phyloP scores from a whole-genome alignment of 495 filamentous ascomycete genomes.

The Hypomontagnella monticulosa region DNA sequence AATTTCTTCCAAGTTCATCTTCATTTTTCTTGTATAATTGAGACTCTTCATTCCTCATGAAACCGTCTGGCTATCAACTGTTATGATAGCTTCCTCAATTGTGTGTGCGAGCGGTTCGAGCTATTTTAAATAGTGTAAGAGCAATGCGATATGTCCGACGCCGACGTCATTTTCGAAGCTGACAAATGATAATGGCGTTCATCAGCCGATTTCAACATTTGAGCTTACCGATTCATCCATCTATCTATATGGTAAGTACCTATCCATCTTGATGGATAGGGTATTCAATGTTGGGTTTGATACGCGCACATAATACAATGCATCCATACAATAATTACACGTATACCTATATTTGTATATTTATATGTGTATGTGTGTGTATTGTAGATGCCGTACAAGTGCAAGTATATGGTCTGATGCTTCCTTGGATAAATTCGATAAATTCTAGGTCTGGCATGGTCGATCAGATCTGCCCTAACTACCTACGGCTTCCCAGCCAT shows the following conservation, averaged over 20 bases:
- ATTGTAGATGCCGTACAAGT: background rate
- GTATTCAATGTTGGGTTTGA: too few relatives aligned
- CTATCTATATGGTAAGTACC: background rate
- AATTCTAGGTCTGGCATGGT: background rate
- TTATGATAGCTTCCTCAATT: too few relatives aligned
- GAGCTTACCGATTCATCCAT: background rate
- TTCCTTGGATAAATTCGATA: slow-evolving; percentile 35
- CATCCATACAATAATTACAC: too few relatives aligned
- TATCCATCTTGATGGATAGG: background rate
- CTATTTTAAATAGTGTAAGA: too few relatives aligned
- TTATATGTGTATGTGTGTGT: background rate
- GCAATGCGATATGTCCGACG: slow-evolving; percentile 15
- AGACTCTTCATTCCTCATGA: too few relatives aligned
- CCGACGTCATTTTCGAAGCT: slow-evolving; percentile 21
- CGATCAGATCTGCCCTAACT: background rate
- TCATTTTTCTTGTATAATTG: background rate
- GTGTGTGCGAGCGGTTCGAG: too few relatives aligned
- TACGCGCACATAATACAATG: too few relatives aligned
- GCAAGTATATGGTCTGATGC: background rate
- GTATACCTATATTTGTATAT: too few relatives aligned
- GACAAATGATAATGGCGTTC: slow-evolving; percentile 17
- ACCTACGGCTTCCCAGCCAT: slow-evolving; percentile 18
- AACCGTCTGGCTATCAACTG: too few relatives aligned
- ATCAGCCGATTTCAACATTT: slow-evolving; percentile 17
- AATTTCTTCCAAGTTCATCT: background rate